phyloP scores from a whole-genome alignment of 1,139 yeast genomes.

The Yamadazyma aaseri region DNA sequence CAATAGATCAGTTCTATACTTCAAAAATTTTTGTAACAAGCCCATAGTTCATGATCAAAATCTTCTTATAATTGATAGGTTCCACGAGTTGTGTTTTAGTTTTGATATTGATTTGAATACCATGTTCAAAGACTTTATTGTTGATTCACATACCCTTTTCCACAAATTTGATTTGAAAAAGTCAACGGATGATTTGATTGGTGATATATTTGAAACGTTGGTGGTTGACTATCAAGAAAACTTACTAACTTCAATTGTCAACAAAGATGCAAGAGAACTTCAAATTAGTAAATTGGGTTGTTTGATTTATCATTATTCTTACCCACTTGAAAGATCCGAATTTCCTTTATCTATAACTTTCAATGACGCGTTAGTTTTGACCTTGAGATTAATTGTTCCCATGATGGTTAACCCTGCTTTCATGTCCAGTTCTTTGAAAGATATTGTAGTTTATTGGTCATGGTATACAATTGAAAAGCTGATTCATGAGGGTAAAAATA shows the following conservation, averaged over 20 bases:
- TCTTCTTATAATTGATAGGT: conserved; percentile 35
- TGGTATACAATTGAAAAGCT: conserved; percentile 38
- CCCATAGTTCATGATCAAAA: conserved; percentile 12
- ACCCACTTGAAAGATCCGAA: conserved; percentile 6
- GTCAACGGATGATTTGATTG: conserved; percentile 25
- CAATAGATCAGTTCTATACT: conserved; percentile 9
- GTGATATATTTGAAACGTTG: conserved; percentile 32
- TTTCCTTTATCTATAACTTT: conserved; percentile 22
- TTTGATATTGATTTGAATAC: conserved; percentile 58
- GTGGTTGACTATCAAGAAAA: conserved; percentile 36
- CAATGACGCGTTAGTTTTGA: conserved; percentile 32
- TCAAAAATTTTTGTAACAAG: conserved; percentile 9
- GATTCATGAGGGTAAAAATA: conserved; percentile 15
- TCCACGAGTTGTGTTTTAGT: conserved; percentile 55
- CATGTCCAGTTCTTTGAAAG: conserved; percentile 24
- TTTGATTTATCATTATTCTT: conserved; percentile 19
- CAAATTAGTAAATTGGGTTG: conserved; percentile 28
- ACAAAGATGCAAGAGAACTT: conserved; percentile 23
- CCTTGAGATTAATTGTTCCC: conserved; percentile 37
- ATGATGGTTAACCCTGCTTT: conserved; percentile 32
- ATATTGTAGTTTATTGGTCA: conserved; percentile 36
- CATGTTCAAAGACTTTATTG: conserved; percentile 34
- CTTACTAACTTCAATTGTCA: conserved; percentile 20
- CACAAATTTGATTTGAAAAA: conserved; percentile 22
- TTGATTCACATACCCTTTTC: conserved; percentile 27